Evolutionary conservation across 2,329 filamentous ascomycete genomes (phyloP).

Genomic region (Fusarium keratoplasticum): DNA sequence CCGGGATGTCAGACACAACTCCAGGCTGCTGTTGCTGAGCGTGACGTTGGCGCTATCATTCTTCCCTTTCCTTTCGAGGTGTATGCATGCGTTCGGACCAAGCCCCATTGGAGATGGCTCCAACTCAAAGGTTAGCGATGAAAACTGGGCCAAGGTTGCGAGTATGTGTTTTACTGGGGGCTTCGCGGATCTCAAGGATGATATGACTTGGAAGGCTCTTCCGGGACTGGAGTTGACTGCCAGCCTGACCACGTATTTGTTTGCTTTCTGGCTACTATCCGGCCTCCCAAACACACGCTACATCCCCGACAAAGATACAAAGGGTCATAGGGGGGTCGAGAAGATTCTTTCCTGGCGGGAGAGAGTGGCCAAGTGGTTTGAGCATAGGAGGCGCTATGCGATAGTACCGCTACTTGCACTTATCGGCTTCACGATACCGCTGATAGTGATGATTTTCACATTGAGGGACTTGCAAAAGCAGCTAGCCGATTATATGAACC

Average conservation of each 20-base stretch:
- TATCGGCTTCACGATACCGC: constrained; percentile 4
- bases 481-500: not conserved
- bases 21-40: constrained; percentile 19
- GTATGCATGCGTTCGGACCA: constrained; percentile 33
- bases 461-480: constrained; percentile 21
- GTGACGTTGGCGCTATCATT: constrained; percentile 30
- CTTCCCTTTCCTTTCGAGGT: constrained; percentile 42
- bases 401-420: constrained; percentile 12
- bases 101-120: constrained; percentile 22
- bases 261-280: constrained; percentile 28
- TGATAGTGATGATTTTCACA: constrained; percentile 21
- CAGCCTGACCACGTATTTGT: constrained; percentile 12
- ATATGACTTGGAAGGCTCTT: constrained; percentile 5
- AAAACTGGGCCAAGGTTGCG: constrained; percentile 15
- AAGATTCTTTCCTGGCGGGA: not conserved
- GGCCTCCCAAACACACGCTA: constrained; percentile 9
- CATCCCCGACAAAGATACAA: not conserved
- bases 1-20: constrained; percentile 12
- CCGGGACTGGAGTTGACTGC: constrained; percentile 13
- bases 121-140: constrained; percentile 5
- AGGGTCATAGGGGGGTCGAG: not conserved
- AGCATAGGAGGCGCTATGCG: not conserved
- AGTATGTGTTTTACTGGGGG: constrained; percentile 19
- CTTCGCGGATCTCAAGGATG: constrained; percentile 3
- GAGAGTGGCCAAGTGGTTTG: constrained; percentile 6